phyloP scores from a whole-genome alignment of 768 basidiomycete species.

The Rhodosporidiobolus odoratus region DNA sequence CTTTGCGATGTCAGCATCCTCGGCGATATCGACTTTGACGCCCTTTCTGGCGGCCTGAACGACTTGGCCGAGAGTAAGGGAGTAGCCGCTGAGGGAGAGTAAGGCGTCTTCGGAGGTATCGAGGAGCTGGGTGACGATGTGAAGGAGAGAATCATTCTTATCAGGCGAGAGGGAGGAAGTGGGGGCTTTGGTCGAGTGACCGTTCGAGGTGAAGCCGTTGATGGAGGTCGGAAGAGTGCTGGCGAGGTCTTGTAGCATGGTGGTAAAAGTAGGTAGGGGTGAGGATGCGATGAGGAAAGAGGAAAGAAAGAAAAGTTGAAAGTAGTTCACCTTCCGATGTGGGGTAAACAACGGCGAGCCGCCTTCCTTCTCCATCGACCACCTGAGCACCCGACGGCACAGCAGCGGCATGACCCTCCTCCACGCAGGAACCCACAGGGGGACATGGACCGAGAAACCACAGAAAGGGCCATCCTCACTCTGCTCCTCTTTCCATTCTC shows the following conservation, averaged over 20 bases:
- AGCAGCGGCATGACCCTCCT: too few relatives aligned
- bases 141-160: background rate
- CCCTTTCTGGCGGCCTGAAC: conserved; percentile 67
- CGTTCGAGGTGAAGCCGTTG: conserved; percentile 1
- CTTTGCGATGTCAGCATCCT: conserved; percentile 52
- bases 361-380: too few relatives aligned
- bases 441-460: too few relatives aligned
- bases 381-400: too few relatives aligned
- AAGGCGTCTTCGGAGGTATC: background rate
- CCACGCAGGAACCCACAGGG: too few relatives aligned
- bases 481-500: too few relatives aligned
- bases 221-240: background rate
- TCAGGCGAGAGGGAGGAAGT: conserved; percentile 1
- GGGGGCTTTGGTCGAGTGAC: background rate
- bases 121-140: conserved; percentile 17
- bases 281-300: background rate
- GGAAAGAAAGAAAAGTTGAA: background rate
- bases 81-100: conserved; percentile 64
- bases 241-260: conserved; percentile 10
- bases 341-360: too few relatives aligned
- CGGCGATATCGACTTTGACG: conserved; percentile 51
- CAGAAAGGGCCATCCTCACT: too few relatives aligned
- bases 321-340: background rate
- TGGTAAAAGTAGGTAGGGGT: background rate
- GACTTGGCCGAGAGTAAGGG: conserved; percentile 68